These are phyloP conservation scores for Naganishia sp. DNA, from an alignment of 1,284 basidiomycete genomes.

Conservation along the genomic window DNA sequence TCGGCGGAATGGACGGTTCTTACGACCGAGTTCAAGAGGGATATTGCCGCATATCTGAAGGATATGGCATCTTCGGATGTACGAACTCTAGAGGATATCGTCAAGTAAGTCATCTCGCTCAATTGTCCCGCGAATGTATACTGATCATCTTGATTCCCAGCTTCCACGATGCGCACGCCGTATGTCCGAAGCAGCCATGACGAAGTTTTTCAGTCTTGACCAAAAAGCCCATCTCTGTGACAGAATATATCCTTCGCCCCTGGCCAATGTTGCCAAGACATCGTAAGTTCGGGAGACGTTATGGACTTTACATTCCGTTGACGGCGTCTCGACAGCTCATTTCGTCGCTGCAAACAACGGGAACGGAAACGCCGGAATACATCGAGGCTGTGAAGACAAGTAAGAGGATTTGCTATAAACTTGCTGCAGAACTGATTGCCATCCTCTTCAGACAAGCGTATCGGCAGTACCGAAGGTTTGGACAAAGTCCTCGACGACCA, in stretches of 20 bases:
- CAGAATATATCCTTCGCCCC: conserved; percentile 8
- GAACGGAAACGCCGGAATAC: conserved; percentile 21
- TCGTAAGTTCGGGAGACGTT: not conserved
- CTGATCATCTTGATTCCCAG: not conserved
- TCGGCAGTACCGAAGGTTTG: conserved; percentile 35
- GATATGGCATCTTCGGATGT: conserved; percentile 11
- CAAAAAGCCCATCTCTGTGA: not conserved
- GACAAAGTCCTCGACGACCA: conserved; percentile 35
- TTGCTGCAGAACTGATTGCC: not conserved
- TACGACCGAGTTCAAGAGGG: conserved; percentile 30
- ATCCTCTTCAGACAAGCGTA: conserved; percentile 10
- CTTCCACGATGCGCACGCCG: conserved; percentile 14
- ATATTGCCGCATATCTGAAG: conserved; percentile 17
- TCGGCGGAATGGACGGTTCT: conserved; percentile 23
- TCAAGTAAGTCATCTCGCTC: conserved; percentile 10
- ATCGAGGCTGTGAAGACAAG: conserved; percentile 19
- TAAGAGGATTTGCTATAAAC: not conserved
- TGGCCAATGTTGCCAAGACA: conserved; percentile 12
- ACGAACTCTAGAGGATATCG: conserved; percentile 21
- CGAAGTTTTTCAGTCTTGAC: not conserved
- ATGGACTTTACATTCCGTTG: not conserved
- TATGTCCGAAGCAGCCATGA: not conserved
- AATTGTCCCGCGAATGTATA: not conserved
- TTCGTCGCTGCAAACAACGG: conserved; percentile 13
- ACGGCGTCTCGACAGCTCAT: not conserved